A percentile compares a stretch with the other conserved stretches of the same genome.
These are phyloP conservation scores for Mortierella sp. DNA, from an alignment of 371 early-diverging fungal species.

Conservation along the genomic window DNA sequence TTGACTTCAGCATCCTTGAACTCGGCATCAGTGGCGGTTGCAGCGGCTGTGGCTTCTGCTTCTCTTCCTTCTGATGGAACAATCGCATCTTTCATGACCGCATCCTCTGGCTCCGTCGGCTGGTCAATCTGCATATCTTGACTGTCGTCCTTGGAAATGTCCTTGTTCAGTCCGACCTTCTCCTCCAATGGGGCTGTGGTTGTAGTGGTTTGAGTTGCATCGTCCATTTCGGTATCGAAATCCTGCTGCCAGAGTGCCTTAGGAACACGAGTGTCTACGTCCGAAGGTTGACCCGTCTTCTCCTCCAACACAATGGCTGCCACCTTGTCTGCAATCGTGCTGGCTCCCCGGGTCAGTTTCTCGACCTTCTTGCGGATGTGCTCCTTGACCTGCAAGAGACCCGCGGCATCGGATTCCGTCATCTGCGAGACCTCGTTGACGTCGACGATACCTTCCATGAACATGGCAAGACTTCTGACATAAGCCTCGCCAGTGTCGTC, in stretches of 20 bases:
- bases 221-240: conserved; percentile 13
- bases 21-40: neutral
- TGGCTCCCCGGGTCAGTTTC: conserved; percentile 46
- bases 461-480: conserved; percentile 72
- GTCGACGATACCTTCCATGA: conserved; percentile 63
- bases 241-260: conserved; percentile 37
- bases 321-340: conserved; percentile 54
- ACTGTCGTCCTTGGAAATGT: neutral
- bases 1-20: conserved; percentile 2
- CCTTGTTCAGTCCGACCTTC: neutral
- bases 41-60: neutral
- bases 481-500: conserved; percentile 77
- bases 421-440: conserved; percentile 15
- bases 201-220: neutral
- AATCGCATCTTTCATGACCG: conserved; percentile 27
- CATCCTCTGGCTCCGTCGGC: conserved; percentile 18
- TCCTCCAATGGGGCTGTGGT: neutral
- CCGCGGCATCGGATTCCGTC: conserved; percentile 25
- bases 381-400: conserved; percentile 36
- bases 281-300: conserved; percentile 18
- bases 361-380: conserved; percentile 39
- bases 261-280: conserved; percentile 38
- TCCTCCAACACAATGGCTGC: conserved; percentile 44
- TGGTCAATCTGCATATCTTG: conserved; percentile 7
- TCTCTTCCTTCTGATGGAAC: neutral